Evolutionary conservation across 768 basidiomycete genomes (phyloP), one percentile per base, ranked within the genome.

Genomic region (Galerina marginata): DNA sequence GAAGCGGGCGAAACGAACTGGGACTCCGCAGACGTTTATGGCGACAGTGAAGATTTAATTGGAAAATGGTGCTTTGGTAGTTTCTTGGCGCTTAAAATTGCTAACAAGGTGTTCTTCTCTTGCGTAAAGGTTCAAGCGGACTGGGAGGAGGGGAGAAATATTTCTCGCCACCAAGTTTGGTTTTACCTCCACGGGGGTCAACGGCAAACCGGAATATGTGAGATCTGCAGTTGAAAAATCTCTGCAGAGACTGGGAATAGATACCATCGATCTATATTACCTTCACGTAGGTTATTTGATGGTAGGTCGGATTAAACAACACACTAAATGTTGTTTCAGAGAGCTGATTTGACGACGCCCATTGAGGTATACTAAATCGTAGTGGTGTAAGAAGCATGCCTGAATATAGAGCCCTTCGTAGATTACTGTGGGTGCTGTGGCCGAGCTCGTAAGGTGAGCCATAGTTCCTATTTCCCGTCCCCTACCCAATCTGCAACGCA

Each of bases 101-200:
- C 20, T 20, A 20, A 20, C 20, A 20, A 20, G 20, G 20, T 20
- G 20, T 48, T 33, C 29, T 15, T 45, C 16, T 45, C 52, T 12
- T 53, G n/a, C 36, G 6, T 46, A 37, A 45, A 72, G 83, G 83
- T 83, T 87, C 69, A 77, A 80, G 61, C 72, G 74, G 12, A 83
- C 81, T 9, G 84, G 84, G 7, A 83, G 82, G 54, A 74, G 83
- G 26, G 63, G 74, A 16, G 74, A 83, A 37, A 84, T 87, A 29
- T 89, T 88, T 72, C 76, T 90, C 16, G 86, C 86, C 2, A 87
- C 86, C 16, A 89, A 90, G 60, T 73, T 69, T 20, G 71, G 75
- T 2, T 61, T 72, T 23, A 61, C 59, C 2, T 38, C 53, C 15
- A 65, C 55, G 9, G 69, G 62, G 16, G 29, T 33, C 14, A 64